Base-by-base conservation (phyloP, 73 alveolate genomes). In the Blepharisma japonicum region DNA sequence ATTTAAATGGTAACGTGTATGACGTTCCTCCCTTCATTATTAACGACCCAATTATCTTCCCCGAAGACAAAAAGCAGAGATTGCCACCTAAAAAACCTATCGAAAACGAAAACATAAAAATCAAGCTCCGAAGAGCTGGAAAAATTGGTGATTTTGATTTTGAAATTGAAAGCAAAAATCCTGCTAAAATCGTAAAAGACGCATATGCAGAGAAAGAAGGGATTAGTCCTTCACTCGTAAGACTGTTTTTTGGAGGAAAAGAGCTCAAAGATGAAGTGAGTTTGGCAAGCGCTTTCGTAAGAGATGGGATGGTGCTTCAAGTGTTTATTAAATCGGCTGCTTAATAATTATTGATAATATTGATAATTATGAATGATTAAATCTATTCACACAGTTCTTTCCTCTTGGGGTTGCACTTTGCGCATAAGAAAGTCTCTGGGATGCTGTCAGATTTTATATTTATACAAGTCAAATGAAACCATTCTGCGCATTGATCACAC, bases 91-190 rank as follows among this genome's bases (percentile, higher is more conserved):
- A 32, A 32, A 32, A 32, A 32, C 42, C 42, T 32, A 32, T 32
- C 42, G 42, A 32, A 53, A 20, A 53, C n/a, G 67, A 53, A 20
- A 53, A 53, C 23, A 53, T 53, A 53, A 53, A 53, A 53, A 20
- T 53, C 23, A 53, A 20, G 67, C n/a, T 53, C 23, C n/a, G 67
- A 53, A 53, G 67, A 53, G 67, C 67, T 53, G 67, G 67, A 14
- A 32, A 32, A 32, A 20, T 53, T 53, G 67, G 67, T 11, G 67
- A 53, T 2, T 32, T 32, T 32, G 67, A 53, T 53, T 11, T 14
- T 11, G 67, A 14, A 14, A 53, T 53, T 14, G 67, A 53, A 53
- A 53, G n/a, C 23, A 53, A 14, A 20, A 53, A 53, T 53, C n/a
- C 67, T 14, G 67, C 67, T 1, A 53, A 53, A 53, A 20, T 53